Conservation (phyloP, 768 basidiomycete genomes). For the Macrolepiota albuminosa region DNA sequence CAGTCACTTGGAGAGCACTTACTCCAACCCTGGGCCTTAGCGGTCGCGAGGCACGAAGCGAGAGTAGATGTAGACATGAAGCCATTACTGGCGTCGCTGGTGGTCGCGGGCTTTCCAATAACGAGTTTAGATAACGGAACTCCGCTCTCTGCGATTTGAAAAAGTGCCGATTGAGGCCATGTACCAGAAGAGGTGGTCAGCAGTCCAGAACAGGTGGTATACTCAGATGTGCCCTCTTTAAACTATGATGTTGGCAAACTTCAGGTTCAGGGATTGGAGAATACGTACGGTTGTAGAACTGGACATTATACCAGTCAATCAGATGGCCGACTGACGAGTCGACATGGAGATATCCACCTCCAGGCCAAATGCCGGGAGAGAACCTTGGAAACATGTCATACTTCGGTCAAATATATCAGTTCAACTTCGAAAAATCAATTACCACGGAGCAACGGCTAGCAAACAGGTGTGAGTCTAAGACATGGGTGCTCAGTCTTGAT, state of each 20-base stretch:
- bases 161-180: constrained; percentile 60
- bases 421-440: not conserved
- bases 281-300: constrained; percentile 45
- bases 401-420: not conserved
- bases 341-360: constrained; percentile 54
- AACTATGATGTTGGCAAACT: constrained; percentile 1
- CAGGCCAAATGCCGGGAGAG: constrained; percentile 33
- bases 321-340: constrained; percentile 46
- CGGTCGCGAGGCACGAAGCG: constrained; percentile 55
- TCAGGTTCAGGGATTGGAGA: not conserved
- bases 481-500: no score
- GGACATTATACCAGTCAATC: constrained; percentile 63
- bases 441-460: constrained; percentile 48
- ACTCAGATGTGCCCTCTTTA: constrained; percentile 57
- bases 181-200: constrained; percentile 50
- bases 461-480: not conserved
- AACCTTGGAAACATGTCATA: constrained; percentile 28
- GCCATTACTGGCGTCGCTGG: constrained; percentile 51
- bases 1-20: constrained; percentile 21
- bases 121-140: constrained; percentile 61
- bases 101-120: constrained; percentile 66
- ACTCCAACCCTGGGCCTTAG: constrained; percentile 66
- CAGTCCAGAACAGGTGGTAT: constrained; percentile 58
- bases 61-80: constrained; percentile 57
- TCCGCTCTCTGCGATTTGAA: constrained; percentile 55